Evolutionary conservation across 371 early-diverging fungal species (phyloP).

Genomic region (Lichtheimia ramosa): DNA sequence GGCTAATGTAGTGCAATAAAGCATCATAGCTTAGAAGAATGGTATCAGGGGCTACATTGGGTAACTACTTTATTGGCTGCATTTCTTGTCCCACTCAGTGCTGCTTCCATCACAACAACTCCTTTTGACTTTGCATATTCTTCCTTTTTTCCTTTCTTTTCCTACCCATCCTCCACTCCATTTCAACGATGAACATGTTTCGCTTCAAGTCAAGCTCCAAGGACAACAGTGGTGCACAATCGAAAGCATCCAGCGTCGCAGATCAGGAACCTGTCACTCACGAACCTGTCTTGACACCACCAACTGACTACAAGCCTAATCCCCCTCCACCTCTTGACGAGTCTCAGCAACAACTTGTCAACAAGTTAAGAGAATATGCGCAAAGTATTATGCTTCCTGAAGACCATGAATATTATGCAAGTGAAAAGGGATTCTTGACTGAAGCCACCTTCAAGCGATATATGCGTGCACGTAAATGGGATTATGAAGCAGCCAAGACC

Average conservation of each 20-base stretch:
- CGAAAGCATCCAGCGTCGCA: constrained; percentile 13
- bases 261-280: constrained; percentile 25
- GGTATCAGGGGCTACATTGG: too few species aligned
- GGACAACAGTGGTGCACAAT: neutral
- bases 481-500: constrained; percentile 54
- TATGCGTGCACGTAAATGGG: constrained; percentile 79
- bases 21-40: too few species aligned
- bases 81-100: too few species aligned
- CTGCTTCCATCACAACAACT: neutral
- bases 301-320: constrained; percentile 19
- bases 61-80: too few species aligned
- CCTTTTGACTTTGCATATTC: neutral
- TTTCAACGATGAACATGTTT: constrained; percentile 17
- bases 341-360: constrained; percentile 45
- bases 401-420: constrained; percentile 46
- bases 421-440: constrained; percentile 55
- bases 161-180: neutral
- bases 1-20: too few species aligned
- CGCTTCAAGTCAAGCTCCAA: constrained; percentile 16
- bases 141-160: neutral
- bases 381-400: constrained; percentile 51
- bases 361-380: constrained; percentile 47
- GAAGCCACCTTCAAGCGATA: constrained; percentile 68
- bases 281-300: constrained; percentile 35
- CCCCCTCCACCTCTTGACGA: constrained; percentile 34